Base-by-base conservation (phyloP, 2,329 filamentous ascomycete genomes). In the Tolypocladium album region DNA sequence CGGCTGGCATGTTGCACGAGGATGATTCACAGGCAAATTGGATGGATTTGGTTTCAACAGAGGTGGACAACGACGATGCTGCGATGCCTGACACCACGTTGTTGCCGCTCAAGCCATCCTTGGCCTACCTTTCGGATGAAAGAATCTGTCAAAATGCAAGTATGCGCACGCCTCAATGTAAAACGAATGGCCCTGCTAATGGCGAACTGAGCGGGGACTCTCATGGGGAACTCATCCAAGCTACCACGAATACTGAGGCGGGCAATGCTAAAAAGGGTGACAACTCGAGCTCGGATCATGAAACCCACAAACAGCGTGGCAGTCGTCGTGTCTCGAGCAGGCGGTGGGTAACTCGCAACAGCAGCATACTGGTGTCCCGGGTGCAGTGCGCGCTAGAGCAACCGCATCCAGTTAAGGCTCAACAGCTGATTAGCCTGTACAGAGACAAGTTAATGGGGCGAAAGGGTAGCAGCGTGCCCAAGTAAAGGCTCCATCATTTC, bases 311-410 rank as follows among this genome's bases (percentile, higher is more conserved):
- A 38, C 38, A 40, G n/a, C 36, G 34, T 31, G 20, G 56, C 43
- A 59, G 61, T 7, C 62, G 63, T 45, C 61, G 62, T 31, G 52
- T 59, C 27, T 45, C 60, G 11, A 60, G 61, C 11, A 64, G 63
- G 47, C 64, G 65, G 12, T 62, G 61, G 55, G 59, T 66, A 20
- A 66, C 67, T 24, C 64, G 65, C 22, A 65, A 65, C 50, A 62
- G 61, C 15, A 61, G 60, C 0, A 61, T 66, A 2, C 58, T 72
- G 1, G 53, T 73, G 24, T 67, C 70, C 11, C 68, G 65, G 50
- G 66, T 61, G 15, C 60, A 64, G n/a, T 74, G 72, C 27, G 56
- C 60, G 1, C 62, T 74, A 20, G 66, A 72, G 55, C 69, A 73
- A 56, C 71, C 72, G 2, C 65, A 62, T 38, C 72, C 72, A 2